Percentiles rank a stretch among this genome's conserved stretches.
Evolutionary conservation across 768 basidiomycete species (phyloP).

Genomic region (Amanita rubescens): DNA sequence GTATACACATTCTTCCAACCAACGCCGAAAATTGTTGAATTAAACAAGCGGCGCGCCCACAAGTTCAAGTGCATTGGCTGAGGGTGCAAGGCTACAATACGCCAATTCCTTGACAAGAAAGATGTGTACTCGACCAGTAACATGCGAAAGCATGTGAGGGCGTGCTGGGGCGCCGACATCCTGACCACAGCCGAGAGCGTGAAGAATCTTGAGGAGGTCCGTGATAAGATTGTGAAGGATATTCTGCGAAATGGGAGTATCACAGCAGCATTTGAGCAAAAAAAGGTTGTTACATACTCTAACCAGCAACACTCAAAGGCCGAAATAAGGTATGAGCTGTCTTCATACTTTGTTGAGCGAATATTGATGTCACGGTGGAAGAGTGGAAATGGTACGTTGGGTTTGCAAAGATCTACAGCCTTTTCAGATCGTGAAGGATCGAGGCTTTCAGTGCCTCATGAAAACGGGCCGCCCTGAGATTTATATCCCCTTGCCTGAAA

Average conservation of each 20-base stretch:
- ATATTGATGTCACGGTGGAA: too few relatives aligned
- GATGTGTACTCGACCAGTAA: neutral
- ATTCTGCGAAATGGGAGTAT: too few relatives aligned
- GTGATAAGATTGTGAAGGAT: too few relatives aligned
- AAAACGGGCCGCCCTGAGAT: constrained; percentile 24
- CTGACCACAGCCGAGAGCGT: too few relatives aligned
- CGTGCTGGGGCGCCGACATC: too few relatives aligned
- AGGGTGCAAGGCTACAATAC: neutral
- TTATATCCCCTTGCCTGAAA: constrained; percentile 4
- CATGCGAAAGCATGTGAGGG: neutral
- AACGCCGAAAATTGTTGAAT: neutral
- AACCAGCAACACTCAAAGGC: too few relatives aligned
- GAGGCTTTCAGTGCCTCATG: constrained; percentile 23
- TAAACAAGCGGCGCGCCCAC: neutral
- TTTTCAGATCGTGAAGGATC: constrained; percentile 25
- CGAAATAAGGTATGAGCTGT: too few relatives aligned
- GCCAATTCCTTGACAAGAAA: neutral
- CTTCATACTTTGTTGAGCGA: too few relatives aligned
- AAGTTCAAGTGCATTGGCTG: neutral
- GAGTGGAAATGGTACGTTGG: constrained; percentile 28
- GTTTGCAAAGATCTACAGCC: constrained; percentile 24
- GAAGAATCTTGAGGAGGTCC: too few relatives aligned
- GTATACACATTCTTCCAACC: neutral
- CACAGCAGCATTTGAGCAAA: too few relatives aligned
- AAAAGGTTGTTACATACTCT: too few relatives aligned